Percentiles rank a stretch among this genome's conserved stretches.
These are phyloP conservation scores for Aspergillus sp. DNA, from an alignment of 2,329 filamentous ascomycete genomes.

Conservation along the genomic window DNA sequence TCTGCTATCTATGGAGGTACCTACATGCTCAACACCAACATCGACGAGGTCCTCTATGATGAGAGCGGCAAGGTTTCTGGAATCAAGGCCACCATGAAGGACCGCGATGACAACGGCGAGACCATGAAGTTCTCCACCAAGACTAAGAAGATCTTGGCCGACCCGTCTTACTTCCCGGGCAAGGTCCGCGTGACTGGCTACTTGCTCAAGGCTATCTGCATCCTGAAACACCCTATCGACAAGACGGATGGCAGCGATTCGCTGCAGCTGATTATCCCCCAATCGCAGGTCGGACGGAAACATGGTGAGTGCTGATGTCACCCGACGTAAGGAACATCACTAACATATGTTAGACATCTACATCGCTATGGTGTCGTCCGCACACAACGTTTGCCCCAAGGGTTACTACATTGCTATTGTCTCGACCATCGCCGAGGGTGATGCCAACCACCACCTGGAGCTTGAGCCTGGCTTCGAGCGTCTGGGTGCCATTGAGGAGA, in stretches of 20 bases:
- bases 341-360: conserved; percentile 71
- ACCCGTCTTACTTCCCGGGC: conserved; percentile 92
- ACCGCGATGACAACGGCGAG: conserved; percentile 69
- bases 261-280: conserved; percentile 92
- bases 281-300: conserved; percentile 95
- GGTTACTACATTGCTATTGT: conserved; percentile 99
- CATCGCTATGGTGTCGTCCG: conserved; percentile 90
- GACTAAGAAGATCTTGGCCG: conserved; percentile 91
- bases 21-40: conserved; percentile 96
- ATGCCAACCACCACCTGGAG: conserved; percentile 93
- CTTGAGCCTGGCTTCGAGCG: conserved; percentile 88
- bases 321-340: too few relatives aligned
- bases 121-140: conserved; percentile 94
- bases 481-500: conserved; percentile 91
- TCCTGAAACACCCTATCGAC: conserved; percentile 90
- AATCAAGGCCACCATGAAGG: conserved; percentile 96
- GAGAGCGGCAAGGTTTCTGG: conserved; percentile 76
- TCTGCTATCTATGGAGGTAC: conserved; percentile 98
- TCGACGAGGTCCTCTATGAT: conserved; percentile 88
- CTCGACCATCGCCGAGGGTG: conserved; percentile 90
- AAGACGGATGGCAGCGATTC: conserved; percentile 89
- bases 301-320: conserved; percentile 64
- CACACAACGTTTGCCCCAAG: conserved; percentile 98
- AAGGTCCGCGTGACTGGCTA: conserved; percentile 88
- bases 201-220: conserved; percentile 93